Evolutionary conservation across 2,329 filamentous ascomycete species (phyloP).

Genomic region (Hypoxylon sp.): DNA sequence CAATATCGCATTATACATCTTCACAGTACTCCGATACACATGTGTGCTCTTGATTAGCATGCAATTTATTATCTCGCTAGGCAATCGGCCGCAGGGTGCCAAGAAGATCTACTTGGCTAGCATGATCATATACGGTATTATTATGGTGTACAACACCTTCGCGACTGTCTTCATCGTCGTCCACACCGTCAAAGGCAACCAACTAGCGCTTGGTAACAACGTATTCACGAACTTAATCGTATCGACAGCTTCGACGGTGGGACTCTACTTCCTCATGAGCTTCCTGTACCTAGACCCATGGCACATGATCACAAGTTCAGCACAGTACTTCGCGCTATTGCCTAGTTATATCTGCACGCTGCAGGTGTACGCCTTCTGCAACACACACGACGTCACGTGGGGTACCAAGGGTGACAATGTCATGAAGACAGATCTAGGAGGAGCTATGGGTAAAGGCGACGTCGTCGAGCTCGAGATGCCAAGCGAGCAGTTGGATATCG

Average conservation of each 20-base stretch:
- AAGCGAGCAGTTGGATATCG: constrained; percentile 96
- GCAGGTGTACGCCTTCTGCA: constrained; percentile 99
- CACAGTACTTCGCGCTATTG: constrained; percentile 92
- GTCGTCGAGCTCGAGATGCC: constrained; percentile 98
- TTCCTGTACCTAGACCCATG: constrained; percentile 97
- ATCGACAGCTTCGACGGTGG: constrained; percentile 88
- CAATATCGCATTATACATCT: constrained; percentile 86
- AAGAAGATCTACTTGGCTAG: constrained; percentile 89
- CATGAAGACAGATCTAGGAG: constrained; percentile 90
- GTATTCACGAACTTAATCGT: constrained; percentile 96
- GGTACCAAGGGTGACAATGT: constrained; percentile 99
- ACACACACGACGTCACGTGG: constrained; percentile 99
- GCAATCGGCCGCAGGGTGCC: constrained; percentile 94
- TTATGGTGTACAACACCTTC: constrained; percentile 97
- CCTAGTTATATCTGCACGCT: constrained; percentile 96
- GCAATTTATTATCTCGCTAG: constrained; percentile 96
- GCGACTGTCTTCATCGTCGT: constrained; percentile 90
- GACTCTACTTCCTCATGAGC: constrained; percentile 95
- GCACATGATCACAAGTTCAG: constrained; percentile 96
- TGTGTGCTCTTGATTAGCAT: constrained; percentile 90
- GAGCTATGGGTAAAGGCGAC: constrained; percentile 81
- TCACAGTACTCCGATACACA: constrained; percentile 86
- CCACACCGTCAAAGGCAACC: constrained; percentile 75
- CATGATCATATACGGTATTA: constrained; percentile 91
- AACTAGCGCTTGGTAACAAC: constrained; percentile 80